Evolutionary conservation across 805 yeast species (phyloP).

Genomic region (Teunomyces lycoperdinae): DNA sequence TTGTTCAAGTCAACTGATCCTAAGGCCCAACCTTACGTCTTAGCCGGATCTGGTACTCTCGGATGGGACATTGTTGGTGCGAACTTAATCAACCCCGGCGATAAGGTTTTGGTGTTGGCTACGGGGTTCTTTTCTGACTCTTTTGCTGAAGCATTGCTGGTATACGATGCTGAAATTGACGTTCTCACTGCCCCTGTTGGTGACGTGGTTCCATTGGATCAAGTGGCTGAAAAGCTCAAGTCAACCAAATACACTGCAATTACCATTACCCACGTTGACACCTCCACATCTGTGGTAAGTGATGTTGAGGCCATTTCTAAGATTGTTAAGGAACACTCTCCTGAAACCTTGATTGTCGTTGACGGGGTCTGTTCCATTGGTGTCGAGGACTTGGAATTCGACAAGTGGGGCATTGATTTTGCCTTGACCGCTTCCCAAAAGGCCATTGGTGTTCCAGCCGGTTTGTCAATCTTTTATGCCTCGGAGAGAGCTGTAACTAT

Average conservation of each 20-base stretch:
- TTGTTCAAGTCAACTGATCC: conserved; percentile 69
- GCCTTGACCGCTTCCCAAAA: conserved; percentile 92
- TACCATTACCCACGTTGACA: conserved; percentile 93
- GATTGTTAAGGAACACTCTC: conserved; percentile 61
- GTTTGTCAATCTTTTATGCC: conserved; percentile 74
- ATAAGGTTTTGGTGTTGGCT: conserved; percentile 74
- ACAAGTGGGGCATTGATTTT: conserved; percentile 85
- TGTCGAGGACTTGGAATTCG: conserved; percentile 82
- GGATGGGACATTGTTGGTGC: conserved; percentile 93
- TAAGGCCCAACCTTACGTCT: conserved; percentile 73
- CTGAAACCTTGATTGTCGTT: conserved; percentile 79
- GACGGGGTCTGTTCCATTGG: conserved; percentile 96
- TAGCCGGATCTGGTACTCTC: conserved; percentile 89
- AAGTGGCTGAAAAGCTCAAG: conserved; percentile 55
- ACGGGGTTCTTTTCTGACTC: conserved; percentile 90
- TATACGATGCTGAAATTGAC: conserved; percentile 76
- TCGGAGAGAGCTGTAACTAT: conserved; percentile 70
- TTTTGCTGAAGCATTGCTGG: conserved; percentile 70
- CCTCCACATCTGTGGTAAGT: conserved; percentile 89
- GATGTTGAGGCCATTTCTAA: conserved; percentile 63
- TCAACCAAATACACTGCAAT: conserved; percentile 58
- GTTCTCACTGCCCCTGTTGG: conserved; percentile 73
- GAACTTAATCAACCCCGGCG: conserved; percentile 63
- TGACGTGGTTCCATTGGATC: conserved; percentile 55
- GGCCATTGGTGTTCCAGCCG: conserved; percentile 94